These are phyloP conservation scores for Fonsecaea erecta DNA, from an alignment of 2,329 filamentous ascomycete species.

Conservation along the genomic window DNA sequence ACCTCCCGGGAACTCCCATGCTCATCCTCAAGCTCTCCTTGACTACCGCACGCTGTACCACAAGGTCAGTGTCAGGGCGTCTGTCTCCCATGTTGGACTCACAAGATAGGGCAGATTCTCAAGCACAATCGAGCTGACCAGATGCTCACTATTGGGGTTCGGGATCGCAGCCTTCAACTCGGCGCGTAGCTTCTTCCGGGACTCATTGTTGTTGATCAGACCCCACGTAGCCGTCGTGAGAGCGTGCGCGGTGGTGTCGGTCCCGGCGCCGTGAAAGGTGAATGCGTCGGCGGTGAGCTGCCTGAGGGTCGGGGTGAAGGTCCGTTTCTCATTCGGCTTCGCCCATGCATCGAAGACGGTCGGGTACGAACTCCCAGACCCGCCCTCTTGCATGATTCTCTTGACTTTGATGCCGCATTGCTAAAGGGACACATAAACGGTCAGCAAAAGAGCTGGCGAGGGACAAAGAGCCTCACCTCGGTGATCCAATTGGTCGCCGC, in stretches of 20 bases:
- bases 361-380: slow-evolving; percentile 13
- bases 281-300: slow-evolving; percentile 28
- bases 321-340: slow-evolving; percentile 13
- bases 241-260: slow-evolving; percentile 32
- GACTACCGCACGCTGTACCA: slow-evolving; percentile 18
- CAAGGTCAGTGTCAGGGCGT: not conserved
- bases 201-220: slow-evolving; percentile 19
- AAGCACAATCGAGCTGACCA: slow-evolving; percentile 17
- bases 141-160: not conserved
- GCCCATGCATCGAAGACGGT: slow-evolving; percentile 37
- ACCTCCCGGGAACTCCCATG: slow-evolving; percentile 18
- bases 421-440: not conserved
- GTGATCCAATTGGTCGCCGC: slow-evolving; percentile 37
- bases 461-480: slow-evolving; percentile 11
- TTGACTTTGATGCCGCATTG: slow-evolving; percentile 33
- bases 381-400: slow-evolving; percentile 17
- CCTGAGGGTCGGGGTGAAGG: slow-evolving; percentile 3
- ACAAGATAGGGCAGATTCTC: slow-evolving; percentile 24
- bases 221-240: slow-evolving; percentile 23
- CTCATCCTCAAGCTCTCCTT: slow-evolving; percentile 24
- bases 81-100: not conserved
- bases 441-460: not conserved
- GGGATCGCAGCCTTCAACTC: slow-evolving; percentile 25
- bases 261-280: slow-evolving; percentile 27
- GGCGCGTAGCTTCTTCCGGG: slow-evolving; percentile 18